Evolutionary conservation across 2,329 filamentous ascomycete genomes (phyloP), one percentile per base, ranked within the genome.

Genomic region (Penicillium capsulatum): DNA sequence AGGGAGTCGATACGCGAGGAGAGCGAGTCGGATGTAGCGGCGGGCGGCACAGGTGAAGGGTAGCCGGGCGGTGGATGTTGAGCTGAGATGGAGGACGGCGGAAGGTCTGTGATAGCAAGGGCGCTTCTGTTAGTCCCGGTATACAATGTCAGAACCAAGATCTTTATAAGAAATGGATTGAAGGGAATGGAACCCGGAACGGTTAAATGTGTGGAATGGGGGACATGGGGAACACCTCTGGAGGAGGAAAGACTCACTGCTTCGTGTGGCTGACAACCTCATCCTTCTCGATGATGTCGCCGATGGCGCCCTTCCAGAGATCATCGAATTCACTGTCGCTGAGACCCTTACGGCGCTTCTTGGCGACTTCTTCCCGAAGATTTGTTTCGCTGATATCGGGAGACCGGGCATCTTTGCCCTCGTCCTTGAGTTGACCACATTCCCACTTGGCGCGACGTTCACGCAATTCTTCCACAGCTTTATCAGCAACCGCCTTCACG

Each of bases 251-350:
- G 48, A 72, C 79, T 79, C 76, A 83, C 80, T 71, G 71, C 59
- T 79, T 72, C 31, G 70, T 69, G 30, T 67, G 72, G 51, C 70
- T 72, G 14, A 76, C 64, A 30, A 84, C 66, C 61, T 84, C 81
- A 31, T 84, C 80, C 36, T 76, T 71, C 14, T 68, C 66, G 27
- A 74, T 56, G 20, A 76, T 65, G 36, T 75, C 72, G 9, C 70
- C 71, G 31, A 75, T 56, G 8, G 73, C 71, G 17, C 68, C 68
- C 43, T 68, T 66, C 71, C 71, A 76, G 6, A 98, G 77, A 42
- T 95, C 87, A 52, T 97, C 88, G 58, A 98, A 96, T 60, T 97
- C 91, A 29, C 84, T 76, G 57, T 89, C 82, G 49, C 77, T 86
- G 79, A 96, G 86, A 48, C 83, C 82, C 70, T 86, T 91, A 61